These are phyloP conservation scores for Rhodamnia rubescens DNA, from an alignment of 345 rosid species.

Conservation along the genomic window DNA sequence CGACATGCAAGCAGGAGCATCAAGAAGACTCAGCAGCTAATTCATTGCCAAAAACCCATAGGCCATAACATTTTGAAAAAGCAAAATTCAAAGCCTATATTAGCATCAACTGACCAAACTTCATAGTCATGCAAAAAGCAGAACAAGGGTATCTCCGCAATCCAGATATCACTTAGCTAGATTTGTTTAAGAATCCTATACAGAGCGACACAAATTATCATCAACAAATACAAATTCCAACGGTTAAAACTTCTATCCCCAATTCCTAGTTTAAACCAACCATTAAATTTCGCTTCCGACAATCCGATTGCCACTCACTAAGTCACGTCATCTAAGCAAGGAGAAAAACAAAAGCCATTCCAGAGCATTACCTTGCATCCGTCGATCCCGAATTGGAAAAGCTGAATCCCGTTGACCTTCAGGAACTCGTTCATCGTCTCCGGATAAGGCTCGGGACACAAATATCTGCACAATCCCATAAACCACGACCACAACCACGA, in stretches of 20 bases:
- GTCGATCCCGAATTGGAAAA: conserved; percentile 75
- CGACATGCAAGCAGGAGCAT: neutral
- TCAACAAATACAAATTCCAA: neutral
- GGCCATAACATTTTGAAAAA: neutral
- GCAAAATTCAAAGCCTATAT: neutral
- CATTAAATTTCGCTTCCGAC: neutral
- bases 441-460: conserved; percentile 67
- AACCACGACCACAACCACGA: neutral
- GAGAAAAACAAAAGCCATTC: neutral
- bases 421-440: conserved; percentile 44
- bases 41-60: neutral
- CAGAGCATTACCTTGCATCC: conserved; percentile 45
- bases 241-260: neutral
- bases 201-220: neutral
- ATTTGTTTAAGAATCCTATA: neutral
- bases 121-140: neutral
- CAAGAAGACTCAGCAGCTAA: neutral
- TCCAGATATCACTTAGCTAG: neutral
- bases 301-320: neutral
- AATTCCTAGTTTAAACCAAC: neutral
- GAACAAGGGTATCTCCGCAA: neutral
- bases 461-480: conserved; percentile 24
- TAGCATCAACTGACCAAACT: neutral
- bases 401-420: conserved; percentile 37
- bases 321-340: neutral